Percentiles rank a stretch among this genome's conserved stretches.
Conservation (phyloP, 805 yeast genomes). For the Schwanniomyces polymorphus region DNA sequence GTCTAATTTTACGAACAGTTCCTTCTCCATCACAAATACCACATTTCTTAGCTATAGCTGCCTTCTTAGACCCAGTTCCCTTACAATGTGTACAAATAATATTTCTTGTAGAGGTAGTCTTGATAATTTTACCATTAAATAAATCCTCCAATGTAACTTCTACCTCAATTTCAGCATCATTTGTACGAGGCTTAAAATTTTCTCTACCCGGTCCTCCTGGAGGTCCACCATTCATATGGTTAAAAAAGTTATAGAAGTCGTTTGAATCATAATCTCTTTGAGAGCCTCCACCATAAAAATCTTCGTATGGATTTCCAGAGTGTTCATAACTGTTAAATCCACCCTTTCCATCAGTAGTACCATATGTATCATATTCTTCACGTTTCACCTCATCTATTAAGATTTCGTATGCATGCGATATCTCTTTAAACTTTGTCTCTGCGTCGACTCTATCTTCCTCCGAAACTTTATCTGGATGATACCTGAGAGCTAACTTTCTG, state of each 20-base stretch:
- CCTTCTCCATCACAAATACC: conserved; percentile 75
- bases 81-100: conserved; percentile 70
- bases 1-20: conserved; percentile 51
- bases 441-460: conserved; percentile 68
- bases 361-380: conserved; percentile 58
- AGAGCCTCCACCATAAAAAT: conserved; percentile 33
- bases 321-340: conserved; percentile 15
- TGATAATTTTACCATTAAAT: conserved; percentile 78
- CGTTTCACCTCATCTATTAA: conserved; percentile 69
- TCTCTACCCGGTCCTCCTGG: conserved; percentile 14
- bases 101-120: conserved; percentile 69
- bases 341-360: conserved; percentile 34
- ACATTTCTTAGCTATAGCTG: conserved; percentile 59
- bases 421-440: conserved; percentile 78
- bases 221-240: conserved; percentile 31
- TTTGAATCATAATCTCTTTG: conserved; percentile 57
- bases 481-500: conserved; percentile 74
- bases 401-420: conserved; percentile 83
- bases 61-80: conserved; percentile 72
- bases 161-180: conserved; percentile 66
- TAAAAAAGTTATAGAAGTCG: conserved; percentile 74
- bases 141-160: conserved; percentile 70
- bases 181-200: conserved; percentile 44
- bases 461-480: conserved; percentile 87
- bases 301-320: conserved; percentile 40